phyloP scores from a whole-genome alignment of 495 filamentous ascomycete species.

The Hyaloscypha finlandica region DNA sequence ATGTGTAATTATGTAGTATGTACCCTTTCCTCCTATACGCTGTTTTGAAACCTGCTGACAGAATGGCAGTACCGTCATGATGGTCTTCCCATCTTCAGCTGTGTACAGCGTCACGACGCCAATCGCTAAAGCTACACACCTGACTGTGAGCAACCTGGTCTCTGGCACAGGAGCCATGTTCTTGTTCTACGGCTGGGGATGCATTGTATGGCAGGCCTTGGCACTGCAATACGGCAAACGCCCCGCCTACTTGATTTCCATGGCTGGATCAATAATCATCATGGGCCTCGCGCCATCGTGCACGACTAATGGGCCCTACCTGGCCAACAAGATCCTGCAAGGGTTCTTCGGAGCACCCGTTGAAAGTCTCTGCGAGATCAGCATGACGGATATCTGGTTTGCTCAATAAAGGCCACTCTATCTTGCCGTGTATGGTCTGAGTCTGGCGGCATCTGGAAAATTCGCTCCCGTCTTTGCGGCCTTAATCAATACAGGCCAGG shows the following conservation, averaged over 20 bases:
- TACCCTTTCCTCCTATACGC: too few species aligned
- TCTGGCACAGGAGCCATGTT: constrained; percentile 64
- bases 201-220: constrained; percentile 70
- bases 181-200: constrained; percentile 56
- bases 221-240: constrained; percentile 68
- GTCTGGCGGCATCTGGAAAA: constrained; percentile 64
- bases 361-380: constrained; percentile 62
- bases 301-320: constrained; percentile 52
- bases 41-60: too few species aligned
- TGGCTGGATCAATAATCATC: too few species aligned
- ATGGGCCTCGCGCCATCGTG: constrained; percentile 22
- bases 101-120: too few species aligned
- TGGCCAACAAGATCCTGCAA: constrained; percentile 59
- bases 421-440: constrained; percentile 65
- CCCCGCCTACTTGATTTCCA: constrained; percentile 52
- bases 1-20: too few species aligned
- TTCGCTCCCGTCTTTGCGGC: constrained; percentile 66
- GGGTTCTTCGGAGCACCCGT: constrained; percentile 69
- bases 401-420: constrained; percentile 66
- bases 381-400: constrained; percentile 65
- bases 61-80: too few species aligned
- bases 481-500: constrained; percentile 62
- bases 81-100: too few species aligned
- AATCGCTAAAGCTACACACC: too few species aligned
- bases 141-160: constrained; percentile 33